Conservation (phyloP, 176 grass and related monocot species). For the Oryza brachyantha region DNA sequence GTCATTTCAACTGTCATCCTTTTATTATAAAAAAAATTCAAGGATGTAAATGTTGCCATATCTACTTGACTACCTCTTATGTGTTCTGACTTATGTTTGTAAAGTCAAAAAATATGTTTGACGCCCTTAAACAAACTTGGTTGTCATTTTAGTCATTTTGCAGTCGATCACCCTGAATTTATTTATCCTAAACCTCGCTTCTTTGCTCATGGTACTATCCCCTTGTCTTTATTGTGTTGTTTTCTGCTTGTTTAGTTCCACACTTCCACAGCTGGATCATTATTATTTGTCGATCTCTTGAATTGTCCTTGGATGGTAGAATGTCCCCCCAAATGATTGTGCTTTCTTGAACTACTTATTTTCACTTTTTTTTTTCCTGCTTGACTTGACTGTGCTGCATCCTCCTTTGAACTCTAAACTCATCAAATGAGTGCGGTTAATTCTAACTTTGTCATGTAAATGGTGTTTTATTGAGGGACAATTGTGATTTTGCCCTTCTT, state of each 20-base stretch:
- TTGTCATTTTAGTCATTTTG: not conserved
- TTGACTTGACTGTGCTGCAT: conserved; percentile 1
- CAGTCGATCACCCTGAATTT: not conserved
- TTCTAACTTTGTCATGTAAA: not conserved
- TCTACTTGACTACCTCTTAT: too few relatives aligned
- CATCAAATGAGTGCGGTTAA: not conserved
- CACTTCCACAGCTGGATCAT: not conserved
- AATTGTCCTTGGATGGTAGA: not conserved
- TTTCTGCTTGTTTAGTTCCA: not conserved
- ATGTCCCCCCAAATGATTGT: not conserved
- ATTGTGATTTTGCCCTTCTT: too few relatives aligned
- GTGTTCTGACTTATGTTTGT: not conserved
- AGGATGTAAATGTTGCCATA: not conserved
- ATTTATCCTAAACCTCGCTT: not conserved
- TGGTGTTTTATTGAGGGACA: not conserved
- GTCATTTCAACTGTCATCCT: conserved; percentile 1
- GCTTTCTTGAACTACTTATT: not conserved
- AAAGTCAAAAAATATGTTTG: not conserved
- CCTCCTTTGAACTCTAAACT: not conserved
- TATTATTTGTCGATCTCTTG: not conserved
- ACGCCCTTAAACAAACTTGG: not conserved
- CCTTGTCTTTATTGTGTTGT: not conserved
- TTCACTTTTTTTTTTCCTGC: not conserved
- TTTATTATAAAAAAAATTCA: conserved; percentile 8
- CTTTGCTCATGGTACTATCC: not conserved